Evolutionary conservation across 805 yeast species (phyloP).

Genomic region (Suhomyces emberorum): DNA sequence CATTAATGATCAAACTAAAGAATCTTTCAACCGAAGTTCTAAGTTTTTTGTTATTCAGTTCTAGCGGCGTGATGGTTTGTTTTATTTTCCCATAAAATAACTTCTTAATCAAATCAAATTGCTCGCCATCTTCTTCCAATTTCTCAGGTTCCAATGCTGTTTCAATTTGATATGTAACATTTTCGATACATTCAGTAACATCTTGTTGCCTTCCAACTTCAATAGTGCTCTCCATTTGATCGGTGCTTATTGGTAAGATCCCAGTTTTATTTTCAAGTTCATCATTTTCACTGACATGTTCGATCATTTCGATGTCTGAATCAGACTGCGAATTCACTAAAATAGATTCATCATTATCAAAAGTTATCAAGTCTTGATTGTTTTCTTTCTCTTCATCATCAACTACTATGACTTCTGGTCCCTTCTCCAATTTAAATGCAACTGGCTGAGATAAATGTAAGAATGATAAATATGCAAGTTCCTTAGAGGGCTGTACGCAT

Average conservation of each 20-base stretch:
- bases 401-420: conserved; percentile 9
- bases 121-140: conserved; percentile 73
- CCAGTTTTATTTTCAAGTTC: conserved; percentile 8
- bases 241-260: conserved; percentile 44
- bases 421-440: conserved; percentile 41
- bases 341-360: not conserved
- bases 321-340: not conserved
- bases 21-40: conserved; percentile 62
- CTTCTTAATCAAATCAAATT: conserved; percentile 72
- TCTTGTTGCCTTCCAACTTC: conserved; percentile 93
- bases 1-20: conserved; percentile 76
- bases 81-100: conserved; percentile 84
- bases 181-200: conserved; percentile 95
- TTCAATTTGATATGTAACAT: conserved; percentile 86
- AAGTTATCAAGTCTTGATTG: conserved; percentile 6
- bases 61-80: conserved; percentile 63
- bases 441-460: conserved; percentile 68
- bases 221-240: conserved; percentile 69
- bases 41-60: conserved; percentile 32
- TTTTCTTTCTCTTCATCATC: not conserved
- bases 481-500: conserved; percentile 77
- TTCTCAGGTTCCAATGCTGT: conserved; percentile 72
- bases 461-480: conserved; percentile 84
- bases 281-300: not conserved
- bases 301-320: not conserved